Evolutionary conservation across 108 stramenopile genomes (phyloP), one percentile per base, ranked within the genome.

Genomic region (Schizochytrium sp.): DNA sequence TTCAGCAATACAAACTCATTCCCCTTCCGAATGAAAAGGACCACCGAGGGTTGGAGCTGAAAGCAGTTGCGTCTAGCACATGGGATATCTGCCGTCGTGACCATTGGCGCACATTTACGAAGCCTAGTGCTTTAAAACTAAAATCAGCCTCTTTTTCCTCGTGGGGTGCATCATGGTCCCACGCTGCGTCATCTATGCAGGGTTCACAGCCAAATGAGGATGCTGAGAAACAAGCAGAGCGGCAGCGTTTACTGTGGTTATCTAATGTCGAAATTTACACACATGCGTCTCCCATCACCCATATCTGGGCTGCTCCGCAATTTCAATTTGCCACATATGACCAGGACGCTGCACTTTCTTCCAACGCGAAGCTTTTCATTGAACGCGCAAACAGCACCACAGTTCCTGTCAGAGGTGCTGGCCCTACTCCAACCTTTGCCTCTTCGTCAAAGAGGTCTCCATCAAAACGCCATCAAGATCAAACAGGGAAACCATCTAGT

Each of bases 241-340:
- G 76, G 15, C 76, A 55, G 15, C 76, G 64, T 38, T 44, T 69
- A 7, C 28, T 69, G 64, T 83, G 76, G 76, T 28, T 83, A 55
- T 83, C 76, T 5, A 83, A 83, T 55, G 76, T 83, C 50, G 76
- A 83, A 50, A 83, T 83, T 50, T 55, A 38, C 50, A 55, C 76
- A n/a, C 45, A 50, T 53, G 53, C 53, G 28, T n/a, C 47, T 47
- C 76, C 76, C 50, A 10, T 83, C 0, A 83, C 76, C 7, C 76
- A 83, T 53, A 83, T 83, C 47, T 83, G 76, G 76, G 40, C 76
- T 0, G 76, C 76, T 5, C 76, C 76, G 8, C 76, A 83, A 55
- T 83, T 83, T 28, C 76, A 55, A 38, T 69, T 69, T 15, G 64
- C 64, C 10, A 69, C 64, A 7, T 69, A 69, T 38, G 28, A 69